These are phyloP conservation scores for Dentipellis fragilis DNA, from an alignment of 768 basidiomycete species.

Conservation along the genomic window DNA sequence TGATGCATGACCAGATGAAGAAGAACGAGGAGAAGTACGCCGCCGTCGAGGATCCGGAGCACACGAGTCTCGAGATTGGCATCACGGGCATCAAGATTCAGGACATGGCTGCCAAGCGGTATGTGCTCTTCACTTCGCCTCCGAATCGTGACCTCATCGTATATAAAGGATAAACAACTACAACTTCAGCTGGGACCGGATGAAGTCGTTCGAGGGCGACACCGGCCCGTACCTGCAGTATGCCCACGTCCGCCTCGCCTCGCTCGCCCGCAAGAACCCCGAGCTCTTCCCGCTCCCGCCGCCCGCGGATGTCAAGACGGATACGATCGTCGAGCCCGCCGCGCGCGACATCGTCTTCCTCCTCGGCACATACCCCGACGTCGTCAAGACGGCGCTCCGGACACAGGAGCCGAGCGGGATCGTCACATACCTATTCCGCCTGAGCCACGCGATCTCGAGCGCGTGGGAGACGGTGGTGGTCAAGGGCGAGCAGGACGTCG, in stretches of 20 bases:
- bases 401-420: conserved; percentile 85
- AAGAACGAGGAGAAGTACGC: conserved; percentile 90
- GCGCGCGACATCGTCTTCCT: conserved; percentile 81
- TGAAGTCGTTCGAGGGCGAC: conserved; percentile 94
- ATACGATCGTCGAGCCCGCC: conserved; percentile 53
- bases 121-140: conserved; percentile 12
- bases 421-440: conserved; percentile 81
- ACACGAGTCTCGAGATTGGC: conserved; percentile 72
- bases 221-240: conserved; percentile 96
- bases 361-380: conserved; percentile 86
- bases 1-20: conserved; percentile 96
- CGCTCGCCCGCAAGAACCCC: conserved; percentile 87
- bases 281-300: conserved; percentile 70
- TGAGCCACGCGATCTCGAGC: conserved; percentile 81
- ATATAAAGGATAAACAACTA: conserved; percentile 82
- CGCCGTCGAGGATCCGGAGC: conserved; percentile 79
- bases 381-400: conserved; percentile 77
- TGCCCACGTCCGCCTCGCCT: conserved; percentile 86
- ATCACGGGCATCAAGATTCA: conserved; percentile 97
- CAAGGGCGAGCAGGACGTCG: conserved; percentile 66
- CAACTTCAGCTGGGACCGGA: conserved; percentile 87
- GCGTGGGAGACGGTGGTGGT: conserved; percentile 91
- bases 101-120: conserved; percentile 93
- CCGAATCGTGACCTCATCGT: neutral
- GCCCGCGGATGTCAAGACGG: conserved; percentile 56